phyloP scores from a whole-genome alignment of 108 stramenopile genomes.

The Tribonema minus region DNA sequence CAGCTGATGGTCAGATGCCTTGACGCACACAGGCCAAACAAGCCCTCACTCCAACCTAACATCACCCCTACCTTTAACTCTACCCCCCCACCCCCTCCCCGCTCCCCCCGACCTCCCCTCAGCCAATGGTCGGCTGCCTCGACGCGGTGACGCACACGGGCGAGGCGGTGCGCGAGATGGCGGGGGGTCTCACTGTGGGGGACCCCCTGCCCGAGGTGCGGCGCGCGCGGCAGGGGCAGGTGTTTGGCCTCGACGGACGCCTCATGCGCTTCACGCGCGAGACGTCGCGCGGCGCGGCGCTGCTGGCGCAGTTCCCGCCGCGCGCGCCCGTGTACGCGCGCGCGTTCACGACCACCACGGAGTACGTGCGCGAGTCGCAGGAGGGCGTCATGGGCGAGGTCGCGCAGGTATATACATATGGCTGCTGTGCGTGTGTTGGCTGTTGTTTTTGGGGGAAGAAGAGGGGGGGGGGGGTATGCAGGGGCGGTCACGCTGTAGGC shows the following conservation, averaged over 20 bases:
- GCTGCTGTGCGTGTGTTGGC: too few species aligned
- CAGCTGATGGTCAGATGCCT: too few species aligned
- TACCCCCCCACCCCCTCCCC: too few species aligned
- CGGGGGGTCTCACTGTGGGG: constrained; percentile 10
- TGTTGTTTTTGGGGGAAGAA: not conserved
- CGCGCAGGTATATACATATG: too few species aligned
- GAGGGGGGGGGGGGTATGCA: not conserved
- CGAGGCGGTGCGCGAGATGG: constrained; percentile 47
- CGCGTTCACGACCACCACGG: not conserved
- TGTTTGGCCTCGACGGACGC: constrained; percentile 32
- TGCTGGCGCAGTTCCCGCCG: constrained; percentile 27
- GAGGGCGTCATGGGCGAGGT: too few species aligned
- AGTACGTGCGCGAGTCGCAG: too few species aligned
- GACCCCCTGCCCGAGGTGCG: not conserved
- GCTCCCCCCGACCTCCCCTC: too few species aligned
- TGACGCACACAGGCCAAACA: too few species aligned
- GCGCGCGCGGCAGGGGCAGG: constrained; percentile 11
- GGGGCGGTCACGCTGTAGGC: not conserved
- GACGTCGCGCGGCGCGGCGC: constrained; percentile 31
- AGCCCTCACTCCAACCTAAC: too few species aligned
- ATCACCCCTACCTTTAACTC: too few species aligned
- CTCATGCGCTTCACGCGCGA: constrained; percentile 26
- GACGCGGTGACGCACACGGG: constrained; percentile 52
- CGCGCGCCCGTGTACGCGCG: not conserved
- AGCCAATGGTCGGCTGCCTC: constrained; percentile 52